A percentile compares a stretch with the other conserved stretches of the same genome.
Evolutionary conservation across 768 basidiomycete species (phyloP).

Genomic region (Gautieria morchelliformis): DNA sequence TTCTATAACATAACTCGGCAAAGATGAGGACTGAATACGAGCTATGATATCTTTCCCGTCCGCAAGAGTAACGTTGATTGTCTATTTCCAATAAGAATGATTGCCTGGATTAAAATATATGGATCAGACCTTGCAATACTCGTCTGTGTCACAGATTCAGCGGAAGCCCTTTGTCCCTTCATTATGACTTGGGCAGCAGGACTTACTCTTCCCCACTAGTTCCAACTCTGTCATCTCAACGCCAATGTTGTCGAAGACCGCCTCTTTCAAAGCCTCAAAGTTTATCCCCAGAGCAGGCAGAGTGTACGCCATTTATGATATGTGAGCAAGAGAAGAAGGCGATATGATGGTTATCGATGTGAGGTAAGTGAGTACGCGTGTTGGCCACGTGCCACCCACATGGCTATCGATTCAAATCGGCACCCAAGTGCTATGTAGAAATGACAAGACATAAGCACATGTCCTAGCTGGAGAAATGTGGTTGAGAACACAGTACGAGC

Average conservation of each 20-base stretch:
- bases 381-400: constrained; percentile 1
- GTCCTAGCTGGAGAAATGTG: no score
- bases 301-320: constrained; percentile 2
- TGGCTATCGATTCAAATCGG: neutral
- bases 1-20: constrained; percentile 10
- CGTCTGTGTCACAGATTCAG: neutral
- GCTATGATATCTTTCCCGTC: constrained; percentile 15
- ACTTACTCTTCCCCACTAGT: constrained; percentile 16
- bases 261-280: constrained; percentile 14
- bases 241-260: constrained; percentile 11
- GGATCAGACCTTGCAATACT: constrained; percentile 3
- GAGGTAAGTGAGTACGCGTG: neutral
- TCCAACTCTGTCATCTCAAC: constrained; percentile 15
- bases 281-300: constrained; percentile 11
- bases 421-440: no score
- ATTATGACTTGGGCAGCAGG: neutral
- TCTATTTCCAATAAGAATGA: constrained; percentile 9
- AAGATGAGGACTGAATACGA: constrained; percentile 6
- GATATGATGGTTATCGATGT: neutral
- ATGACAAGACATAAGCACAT: no score
- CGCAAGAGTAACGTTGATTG: constrained; percentile 14
- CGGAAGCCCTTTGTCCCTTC: constrained; percentile 9
- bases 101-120: neutral
- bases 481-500: no score
- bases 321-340: neutral